Evolutionary conservation across 2,329 filamentous ascomycete genomes (phyloP).

Genomic region (Sphaerulina populicola): DNA sequence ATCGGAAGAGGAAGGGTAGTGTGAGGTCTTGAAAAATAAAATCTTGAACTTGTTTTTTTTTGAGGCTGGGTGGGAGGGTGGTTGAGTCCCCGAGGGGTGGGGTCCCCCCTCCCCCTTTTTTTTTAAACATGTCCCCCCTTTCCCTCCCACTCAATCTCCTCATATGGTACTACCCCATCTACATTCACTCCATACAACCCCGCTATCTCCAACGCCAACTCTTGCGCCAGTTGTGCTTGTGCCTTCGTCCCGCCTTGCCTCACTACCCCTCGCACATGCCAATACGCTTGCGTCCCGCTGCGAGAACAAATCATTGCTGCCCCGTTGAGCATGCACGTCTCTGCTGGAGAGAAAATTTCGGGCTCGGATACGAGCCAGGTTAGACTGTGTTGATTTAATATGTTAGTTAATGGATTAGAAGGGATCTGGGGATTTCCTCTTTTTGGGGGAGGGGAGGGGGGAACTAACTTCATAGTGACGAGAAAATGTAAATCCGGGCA

Average conservation of each 20-base stretch:
- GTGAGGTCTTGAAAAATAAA: conserved; percentile 9
- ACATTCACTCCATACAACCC: conserved; percentile 8
- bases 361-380: conserved; percentile 7
- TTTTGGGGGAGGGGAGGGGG: too few relatives aligned
- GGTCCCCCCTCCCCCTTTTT: too few relatives aligned
- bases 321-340: conserved; percentile 13
- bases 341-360: conserved; percentile 4
- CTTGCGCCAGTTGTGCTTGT: conserved; percentile 9
- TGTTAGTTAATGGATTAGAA: too few relatives aligned
- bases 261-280: conserved; percentile 16
- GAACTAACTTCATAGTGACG: not conserved
- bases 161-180: conserved; percentile 3
- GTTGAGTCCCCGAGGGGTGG: too few relatives aligned
- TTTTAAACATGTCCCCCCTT: conserved; percentile 4
- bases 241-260: conserved; percentile 13
- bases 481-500: conserved; percentile 11
- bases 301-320: conserved; percentile 13
- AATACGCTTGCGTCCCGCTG: conserved; percentile 8
- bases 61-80: too few relatives aligned
- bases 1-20: conserved; percentile 28
- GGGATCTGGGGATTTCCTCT: too few relatives aligned
- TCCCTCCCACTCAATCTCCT: conserved; percentile 14
- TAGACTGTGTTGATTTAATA: too few relatives aligned
- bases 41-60: too few relatives aligned
- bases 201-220: conserved; percentile 13